Evolutionary conservation across 257 asterid species (phyloP), one percentile per base, ranked within the genome.

Genomic region (Gynochthodes officinalis): DNA sequence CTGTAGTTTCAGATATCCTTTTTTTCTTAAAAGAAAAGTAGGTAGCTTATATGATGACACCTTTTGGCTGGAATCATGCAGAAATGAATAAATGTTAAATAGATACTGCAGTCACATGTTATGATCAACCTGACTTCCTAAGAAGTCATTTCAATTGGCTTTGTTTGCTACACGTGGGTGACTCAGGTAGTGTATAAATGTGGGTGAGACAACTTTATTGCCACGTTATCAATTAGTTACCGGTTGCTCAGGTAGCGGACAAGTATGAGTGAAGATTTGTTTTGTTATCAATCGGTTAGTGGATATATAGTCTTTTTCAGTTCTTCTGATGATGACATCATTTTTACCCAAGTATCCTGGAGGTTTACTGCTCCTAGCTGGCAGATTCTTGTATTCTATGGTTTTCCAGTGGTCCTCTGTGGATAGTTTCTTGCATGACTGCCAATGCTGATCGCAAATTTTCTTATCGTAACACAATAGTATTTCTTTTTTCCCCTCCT

Each of bases 401-500:
- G 27, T 33, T 5, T 0, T 61, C 12, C 5, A 49, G 32, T 53
- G 63, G 49, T 69, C 35, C 32, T 44, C 2, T 14, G 19, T 49
- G 7, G 33, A 69, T 69, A 30, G 23, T 52, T 39, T 50, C 48
- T 32, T 9, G 37, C 21, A 32, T 39, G 27, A 39, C 48, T 37
- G 25, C 43, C 7, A 32, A 62, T 74, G 53, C 49, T 50, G 9
- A n/a, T 67, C 6, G 8, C 28, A 16, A 14, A 50, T 48, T 39
- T 52, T 43, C 21, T 42, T 72, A 32, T 19, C 1, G 71, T 64
- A 15, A 25, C n/a, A 25, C 21, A 61, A 32, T 23, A 4, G 19
- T 46, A 30, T 52, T 73, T 58, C 25, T 76, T 59, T 77, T 62
- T 57, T 23, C 59, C 44, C 44, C 65, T 52, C 39, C 49, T 82